Evolutionary conservation across 257 asterid species (phyloP).

Genomic region (Lantana camara): DNA sequence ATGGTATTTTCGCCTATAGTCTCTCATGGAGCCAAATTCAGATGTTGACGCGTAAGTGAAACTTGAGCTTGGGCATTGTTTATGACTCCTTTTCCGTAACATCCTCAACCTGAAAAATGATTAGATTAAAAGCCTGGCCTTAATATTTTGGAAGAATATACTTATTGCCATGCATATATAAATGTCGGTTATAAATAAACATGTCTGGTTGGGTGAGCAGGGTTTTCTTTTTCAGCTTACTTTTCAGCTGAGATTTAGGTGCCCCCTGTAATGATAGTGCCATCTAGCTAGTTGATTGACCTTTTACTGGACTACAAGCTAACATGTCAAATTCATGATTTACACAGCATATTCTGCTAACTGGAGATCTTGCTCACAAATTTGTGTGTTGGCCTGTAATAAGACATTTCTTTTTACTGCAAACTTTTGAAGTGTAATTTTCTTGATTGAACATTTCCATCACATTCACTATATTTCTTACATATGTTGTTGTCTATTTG

Average conservation of each 20-base stretch:
- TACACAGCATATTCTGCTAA: not conserved
- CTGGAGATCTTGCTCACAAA: not conserved
- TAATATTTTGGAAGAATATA: too few species aligned
- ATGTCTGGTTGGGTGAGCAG: conserved; percentile 1
- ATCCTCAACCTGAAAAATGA: too few species aligned
- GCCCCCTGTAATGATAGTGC: too few species aligned
- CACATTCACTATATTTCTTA: conserved; percentile 7
- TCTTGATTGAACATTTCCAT: not conserved
- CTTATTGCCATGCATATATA: too few species aligned
- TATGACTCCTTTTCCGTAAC: not conserved
- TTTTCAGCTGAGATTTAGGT: too few species aligned
- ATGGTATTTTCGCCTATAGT: conserved; percentile 62
- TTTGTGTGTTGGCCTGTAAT: not conserved
- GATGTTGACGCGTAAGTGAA: conserved; percentile 56
- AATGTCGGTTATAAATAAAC: not conserved
- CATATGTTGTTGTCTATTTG: conserved; percentile 16
- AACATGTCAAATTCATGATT: not conserved
- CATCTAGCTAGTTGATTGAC: too few species aligned
- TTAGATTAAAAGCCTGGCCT: too few species aligned
- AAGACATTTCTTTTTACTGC: not conserved
- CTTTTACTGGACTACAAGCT: too few species aligned
- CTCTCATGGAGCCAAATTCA: conserved; percentile 73
- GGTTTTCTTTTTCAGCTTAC: not conserved
- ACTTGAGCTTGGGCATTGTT: conserved; percentile 1
- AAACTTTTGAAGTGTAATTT: not conserved